These are phyloP conservation scores for Parathielavia hyrcaniae DNA, from an alignment of 495 filamentous ascomycete species.

Conservation along the genomic window DNA sequence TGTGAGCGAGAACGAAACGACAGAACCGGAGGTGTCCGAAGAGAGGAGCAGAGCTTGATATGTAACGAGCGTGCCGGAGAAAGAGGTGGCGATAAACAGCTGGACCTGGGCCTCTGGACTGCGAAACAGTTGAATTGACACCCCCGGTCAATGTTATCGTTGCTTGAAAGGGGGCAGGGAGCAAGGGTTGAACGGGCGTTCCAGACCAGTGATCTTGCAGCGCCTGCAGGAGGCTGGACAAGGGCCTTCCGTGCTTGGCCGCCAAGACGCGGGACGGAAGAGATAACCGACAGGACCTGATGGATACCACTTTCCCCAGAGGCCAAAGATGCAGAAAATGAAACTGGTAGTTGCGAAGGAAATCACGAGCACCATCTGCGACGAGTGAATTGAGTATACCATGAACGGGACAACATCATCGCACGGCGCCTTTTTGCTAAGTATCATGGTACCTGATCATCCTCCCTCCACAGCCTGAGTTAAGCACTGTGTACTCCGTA, in stretches of 20 bases:
- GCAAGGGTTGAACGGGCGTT: constrained; percentile 16
- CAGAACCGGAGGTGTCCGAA: constrained; percentile 7
- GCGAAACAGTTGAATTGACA: constrained; percentile 32
- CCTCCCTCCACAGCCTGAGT: no score
- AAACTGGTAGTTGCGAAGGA: background rate
- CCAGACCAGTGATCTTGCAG: constrained; percentile 23
- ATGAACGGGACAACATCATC: no score
- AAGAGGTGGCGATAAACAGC: constrained; percentile 22
- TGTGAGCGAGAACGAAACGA: constrained; percentile 11
- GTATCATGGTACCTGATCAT: no score
- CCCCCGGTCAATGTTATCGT: constrained; percentile 24
- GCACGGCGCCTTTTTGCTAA: no score
- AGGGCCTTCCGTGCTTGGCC: background rate
- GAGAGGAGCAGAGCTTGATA: constrained; percentile 17
- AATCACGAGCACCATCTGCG: no score
- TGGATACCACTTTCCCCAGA: constrained; percentile 1
- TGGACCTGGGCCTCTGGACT: constrained; percentile 17
- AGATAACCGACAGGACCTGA: constrained; percentile 14
- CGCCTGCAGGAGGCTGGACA: constrained; percentile 22
- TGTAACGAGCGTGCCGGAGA: constrained; percentile 15
- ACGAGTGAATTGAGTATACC: no score
- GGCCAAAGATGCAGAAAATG: constrained; percentile 2
- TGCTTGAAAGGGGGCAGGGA: constrained; percentile 18
- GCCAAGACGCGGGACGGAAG: constrained; percentile 12
- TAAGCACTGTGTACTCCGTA: no score